phyloP scores from a whole-genome alignment of 176 grass and related monocot species.

The Rhynchospora pubera region DNA sequence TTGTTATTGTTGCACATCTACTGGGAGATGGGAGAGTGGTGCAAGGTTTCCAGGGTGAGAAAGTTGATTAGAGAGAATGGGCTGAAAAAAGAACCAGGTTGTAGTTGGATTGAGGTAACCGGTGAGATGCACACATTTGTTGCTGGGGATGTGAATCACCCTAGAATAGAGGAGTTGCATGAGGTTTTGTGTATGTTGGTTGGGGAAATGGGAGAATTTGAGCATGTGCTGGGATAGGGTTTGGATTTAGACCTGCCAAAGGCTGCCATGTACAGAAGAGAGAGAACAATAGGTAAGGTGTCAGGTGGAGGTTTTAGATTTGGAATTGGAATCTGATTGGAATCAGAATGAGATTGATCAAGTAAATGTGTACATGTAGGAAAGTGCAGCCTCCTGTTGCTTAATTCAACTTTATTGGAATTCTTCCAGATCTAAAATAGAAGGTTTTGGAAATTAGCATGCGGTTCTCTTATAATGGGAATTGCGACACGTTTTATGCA shows the following conservation, averaged over 20 bases:
- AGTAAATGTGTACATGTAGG: neutral
- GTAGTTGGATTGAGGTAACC: conserved; percentile 84
- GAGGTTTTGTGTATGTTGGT: conserved; percentile 56
- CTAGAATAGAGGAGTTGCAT: conserved; percentile 48
- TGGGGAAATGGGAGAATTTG: conserved; percentile 58
- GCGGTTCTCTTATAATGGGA: neutral
- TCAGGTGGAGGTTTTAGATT: neutral
- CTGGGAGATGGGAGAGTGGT: conserved; percentile 51
- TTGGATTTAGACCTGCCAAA: conserved; percentile 25
- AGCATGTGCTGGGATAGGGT: conserved; percentile 28
- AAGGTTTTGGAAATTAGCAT: neutral
- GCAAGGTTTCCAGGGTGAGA: conserved; percentile 61
- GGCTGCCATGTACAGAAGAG: conserved; percentile 22
- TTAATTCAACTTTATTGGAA: neutral
- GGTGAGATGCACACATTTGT: conserved; percentile 70
- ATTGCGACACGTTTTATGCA: neutral
- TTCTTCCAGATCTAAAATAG: neutral
- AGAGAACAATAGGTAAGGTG: neutral
- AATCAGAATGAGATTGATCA: neutral
- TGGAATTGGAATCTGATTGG: neutral
- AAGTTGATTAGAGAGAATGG: conserved; percentile 51
- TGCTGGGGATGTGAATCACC: conserved; percentile 59
- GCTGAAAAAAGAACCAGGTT: conserved; percentile 77
- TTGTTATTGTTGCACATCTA: conserved; percentile 72
- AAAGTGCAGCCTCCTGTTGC: neutral